Evolutionary conservation across 2,329 filamentous ascomycete genomes (phyloP).

Genomic region (Cladosporium sphaerospermum): DNA sequence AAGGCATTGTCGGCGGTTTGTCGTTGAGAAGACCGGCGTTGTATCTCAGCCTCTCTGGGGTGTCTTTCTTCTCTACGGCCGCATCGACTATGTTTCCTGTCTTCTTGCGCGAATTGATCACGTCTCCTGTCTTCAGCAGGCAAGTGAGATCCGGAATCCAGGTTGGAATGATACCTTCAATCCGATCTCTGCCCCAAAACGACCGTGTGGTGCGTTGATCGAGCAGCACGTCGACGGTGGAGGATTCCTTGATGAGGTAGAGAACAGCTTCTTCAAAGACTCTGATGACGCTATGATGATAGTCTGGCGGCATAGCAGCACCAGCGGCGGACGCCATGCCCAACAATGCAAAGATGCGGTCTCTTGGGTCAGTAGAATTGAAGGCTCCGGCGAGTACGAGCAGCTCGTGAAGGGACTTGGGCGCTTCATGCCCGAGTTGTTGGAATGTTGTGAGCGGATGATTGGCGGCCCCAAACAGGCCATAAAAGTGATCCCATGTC

Average conservation of each 20-base stretch:
- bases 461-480: slow-evolving; percentile 14
- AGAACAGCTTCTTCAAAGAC: slow-evolving; percentile 20
- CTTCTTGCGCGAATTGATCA: not conserved
- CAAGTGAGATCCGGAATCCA: slow-evolving; percentile 16
- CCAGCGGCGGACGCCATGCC: slow-evolving; percentile 10
- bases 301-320: slow-evolving; percentile 14
- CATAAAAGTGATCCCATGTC: slow-evolving; percentile 16
- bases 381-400: slow-evolving; percentile 14
- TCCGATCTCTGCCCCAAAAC: not conserved
- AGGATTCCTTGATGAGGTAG: slow-evolving; percentile 16
- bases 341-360: slow-evolving; percentile 19
- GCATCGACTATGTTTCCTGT: not conserved
- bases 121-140: slow-evolving; percentile 3
- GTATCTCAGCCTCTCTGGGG: slow-evolving; percentile 6
- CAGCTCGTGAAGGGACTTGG: slow-evolving; percentile 12
- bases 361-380: slow-evolving; percentile 17
- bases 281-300: slow-evolving; percentile 13
- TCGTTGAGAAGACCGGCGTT: slow-evolving; percentile 12
- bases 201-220: slow-evolving; percentile 13
- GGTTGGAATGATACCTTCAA: slow-evolving; percentile 7
- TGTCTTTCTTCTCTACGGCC: no score
- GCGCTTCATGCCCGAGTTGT: slow-evolving; percentile 4
- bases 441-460: slow-evolving; percentile 14
- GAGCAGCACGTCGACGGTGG: slow-evolving; percentile 12
- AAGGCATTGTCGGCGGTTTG: not conserved